Evolutionary conservation across 352 stramenopile genomes (phyloP).

Genomic region (Globisporangium lucens): DNA sequence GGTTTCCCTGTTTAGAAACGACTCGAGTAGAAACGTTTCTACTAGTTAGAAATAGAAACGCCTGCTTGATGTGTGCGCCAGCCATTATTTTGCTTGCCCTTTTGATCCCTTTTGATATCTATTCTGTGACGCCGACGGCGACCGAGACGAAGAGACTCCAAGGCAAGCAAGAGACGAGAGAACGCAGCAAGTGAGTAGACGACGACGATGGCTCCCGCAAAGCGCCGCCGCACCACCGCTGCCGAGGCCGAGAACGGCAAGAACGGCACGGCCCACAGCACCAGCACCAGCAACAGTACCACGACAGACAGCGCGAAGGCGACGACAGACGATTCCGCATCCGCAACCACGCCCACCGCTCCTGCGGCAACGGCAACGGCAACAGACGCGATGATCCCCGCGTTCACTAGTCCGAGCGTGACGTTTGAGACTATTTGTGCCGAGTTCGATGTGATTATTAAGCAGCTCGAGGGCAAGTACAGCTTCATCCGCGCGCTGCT

Average conservation of each 20-base stretch:
- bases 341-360: background rate
- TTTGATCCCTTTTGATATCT: slow-evolving; percentile 3
- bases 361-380: background rate
- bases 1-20: slow-evolving; percentile 6
- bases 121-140: slow-evolving; percentile 2
- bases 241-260: slow-evolving; percentile 17
- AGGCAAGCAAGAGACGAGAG: background rate
- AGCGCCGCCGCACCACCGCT: slow-evolving; percentile 27
- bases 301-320: background rate
- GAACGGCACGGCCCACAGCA: slow-evolving; percentile 3
- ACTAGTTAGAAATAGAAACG: slow-evolving; percentile 8
- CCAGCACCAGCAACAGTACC: background rate
- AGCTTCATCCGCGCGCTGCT: slow-evolving; percentile 64
- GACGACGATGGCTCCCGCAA: slow-evolving; percentile 32
- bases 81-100: slow-evolving; percentile 8
- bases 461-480: slow-evolving; percentile 35
- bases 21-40: background rate
- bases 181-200: background rate
- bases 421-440: slow-evolving; percentile 16
- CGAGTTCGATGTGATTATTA: slow-evolving; percentile 28
- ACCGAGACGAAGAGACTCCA: background rate
- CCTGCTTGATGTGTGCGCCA: slow-evolving; percentile 9
- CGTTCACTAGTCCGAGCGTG: background rate
- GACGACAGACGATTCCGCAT: background rate
- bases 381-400: background rate